Percentiles rank a stretch among this genome's conserved stretches.
phyloP scores from a whole-genome alignment of 495 filamentous ascomycete genomes.

The Xylaria cubensis region DNA sequence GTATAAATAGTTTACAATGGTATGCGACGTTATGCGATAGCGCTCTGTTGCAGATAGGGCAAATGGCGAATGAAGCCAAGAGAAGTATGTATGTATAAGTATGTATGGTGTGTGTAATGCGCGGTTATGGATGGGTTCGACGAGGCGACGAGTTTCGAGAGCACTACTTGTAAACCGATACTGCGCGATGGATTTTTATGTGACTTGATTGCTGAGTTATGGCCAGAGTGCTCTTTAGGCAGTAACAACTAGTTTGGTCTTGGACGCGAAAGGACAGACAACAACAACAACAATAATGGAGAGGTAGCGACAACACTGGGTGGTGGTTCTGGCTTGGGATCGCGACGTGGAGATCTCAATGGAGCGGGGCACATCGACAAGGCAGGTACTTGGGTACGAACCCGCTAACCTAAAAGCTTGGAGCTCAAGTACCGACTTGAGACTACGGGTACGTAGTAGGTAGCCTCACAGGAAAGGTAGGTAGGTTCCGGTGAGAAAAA shows the following conservation, averaged over 20 bases:
- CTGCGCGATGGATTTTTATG: background rate
- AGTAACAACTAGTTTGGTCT: slow-evolving; percentile 4
- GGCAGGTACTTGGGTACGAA: background rate
- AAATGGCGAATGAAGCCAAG: background rate
- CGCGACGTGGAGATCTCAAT: slow-evolving; percentile 18
- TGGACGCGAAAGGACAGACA: slow-evolving; percentile 18
- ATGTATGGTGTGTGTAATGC: background rate
- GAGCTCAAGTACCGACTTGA: background rate
- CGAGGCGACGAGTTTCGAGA: background rate
- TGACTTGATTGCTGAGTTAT: background rate
- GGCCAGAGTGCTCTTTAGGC: slow-evolving; percentile 12
- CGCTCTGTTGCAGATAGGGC: background rate
- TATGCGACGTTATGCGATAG: slow-evolving; percentile 34
- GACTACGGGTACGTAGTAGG: no score
- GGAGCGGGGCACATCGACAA: slow-evolving; percentile 15
- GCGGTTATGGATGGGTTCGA: slow-evolving; percentile 10
- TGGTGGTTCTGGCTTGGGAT: slow-evolving; percentile 14
- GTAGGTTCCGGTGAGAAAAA: background rate
- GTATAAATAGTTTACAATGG: background rate
- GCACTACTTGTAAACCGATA: background rate
- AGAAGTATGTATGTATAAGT: background rate
- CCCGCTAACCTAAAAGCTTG: background rate
- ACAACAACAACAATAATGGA: slow-evolving; percentile 18
- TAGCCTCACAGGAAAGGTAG: no score
- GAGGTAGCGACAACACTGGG: background rate